Evolutionary conservation across 257 asterid genomes (phyloP).

Genomic region (Thymus quinquecostatus): DNA sequence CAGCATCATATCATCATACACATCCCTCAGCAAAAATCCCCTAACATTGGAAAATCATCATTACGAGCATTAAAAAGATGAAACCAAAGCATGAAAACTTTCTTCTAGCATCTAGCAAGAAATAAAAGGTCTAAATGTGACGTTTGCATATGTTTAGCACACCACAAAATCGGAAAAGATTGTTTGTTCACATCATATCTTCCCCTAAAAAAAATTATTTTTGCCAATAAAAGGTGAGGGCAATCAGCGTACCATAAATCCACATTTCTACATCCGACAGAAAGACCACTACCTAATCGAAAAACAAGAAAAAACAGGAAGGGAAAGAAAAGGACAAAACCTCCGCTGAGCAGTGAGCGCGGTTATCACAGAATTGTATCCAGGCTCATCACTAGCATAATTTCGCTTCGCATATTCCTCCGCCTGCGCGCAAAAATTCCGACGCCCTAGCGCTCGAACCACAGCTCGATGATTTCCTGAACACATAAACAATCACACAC

Average conservation of each 20-base stretch:
- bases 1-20: slow-evolving; percentile 95
- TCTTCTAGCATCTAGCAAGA: not conserved
- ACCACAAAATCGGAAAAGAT: not conserved
- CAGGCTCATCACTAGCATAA: slow-evolving; percentile 79
- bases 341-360: slow-evolving; percentile 74
- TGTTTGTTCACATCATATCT: not conserved
- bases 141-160: not conserved
- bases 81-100: not conserved
- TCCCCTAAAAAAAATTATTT: no score
- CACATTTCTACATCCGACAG: not conserved
- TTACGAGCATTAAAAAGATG: slow-evolving; percentile 19
- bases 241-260: not conserved
- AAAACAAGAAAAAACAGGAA: not conserved
- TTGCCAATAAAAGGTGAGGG: not conserved
- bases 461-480: slow-evolving; percentile 57
- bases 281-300: not conserved
- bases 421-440: slow-evolving; percentile 60
- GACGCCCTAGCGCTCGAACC: slow-evolving; percentile 61
- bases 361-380: slow-evolving; percentile 75
- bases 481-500: not conserved
- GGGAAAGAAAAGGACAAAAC: slow-evolving; percentile 31
- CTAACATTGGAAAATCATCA: slow-evolving; percentile 35
- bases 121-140: not conserved
- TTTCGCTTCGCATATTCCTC: slow-evolving; percentile 75
- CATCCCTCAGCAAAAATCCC: slow-evolving; percentile 86